phyloP scores from a whole-genome alignment of 805 yeast genomes.

The Pichia cephalocereana region DNA sequence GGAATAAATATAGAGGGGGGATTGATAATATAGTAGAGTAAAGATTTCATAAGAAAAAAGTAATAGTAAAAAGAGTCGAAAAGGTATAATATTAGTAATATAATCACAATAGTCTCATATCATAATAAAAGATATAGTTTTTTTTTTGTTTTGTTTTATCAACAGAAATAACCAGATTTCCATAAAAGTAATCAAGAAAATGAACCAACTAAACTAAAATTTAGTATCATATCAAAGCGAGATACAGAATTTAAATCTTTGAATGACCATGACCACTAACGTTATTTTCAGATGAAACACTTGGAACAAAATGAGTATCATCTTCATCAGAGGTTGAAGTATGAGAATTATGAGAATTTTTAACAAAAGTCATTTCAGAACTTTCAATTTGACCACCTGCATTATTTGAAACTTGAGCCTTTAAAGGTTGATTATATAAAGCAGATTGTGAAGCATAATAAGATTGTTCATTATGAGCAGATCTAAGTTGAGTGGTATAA shows the following conservation, averaged over 20 bases:
- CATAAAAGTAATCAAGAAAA: background rate
- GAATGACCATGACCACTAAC: slow-evolving; percentile 5
- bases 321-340: slow-evolving; percentile 6
- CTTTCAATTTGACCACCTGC: slow-evolving; percentile 25
- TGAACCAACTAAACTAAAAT: no score
- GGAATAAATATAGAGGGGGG: no score
- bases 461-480: slow-evolving; percentile 18
- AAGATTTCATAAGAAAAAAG: no score
- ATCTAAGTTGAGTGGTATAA: slow-evolving; percentile 12
- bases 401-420: slow-evolving; percentile 20
- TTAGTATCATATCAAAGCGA: background rate
- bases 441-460: slow-evolving; percentile 14
- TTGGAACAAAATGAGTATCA: slow-evolving; percentile 23
- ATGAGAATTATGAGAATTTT: slow-evolving; percentile 13
- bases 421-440: slow-evolving; percentile 12
- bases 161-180: background rate
- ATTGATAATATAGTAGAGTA: no score
- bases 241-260: background rate
- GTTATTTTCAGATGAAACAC: slow-evolving; percentile 19
- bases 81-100: no score
- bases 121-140: no score
- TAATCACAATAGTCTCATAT: no score
- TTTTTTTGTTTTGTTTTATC: no score
- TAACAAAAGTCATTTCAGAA: slow-evolving; percentile 19
- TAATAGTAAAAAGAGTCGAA: no score